Evolutionary conservation across 495 filamentous ascomycete species (phyloP).

Genomic region (Trichoderma gamsii): DNA sequence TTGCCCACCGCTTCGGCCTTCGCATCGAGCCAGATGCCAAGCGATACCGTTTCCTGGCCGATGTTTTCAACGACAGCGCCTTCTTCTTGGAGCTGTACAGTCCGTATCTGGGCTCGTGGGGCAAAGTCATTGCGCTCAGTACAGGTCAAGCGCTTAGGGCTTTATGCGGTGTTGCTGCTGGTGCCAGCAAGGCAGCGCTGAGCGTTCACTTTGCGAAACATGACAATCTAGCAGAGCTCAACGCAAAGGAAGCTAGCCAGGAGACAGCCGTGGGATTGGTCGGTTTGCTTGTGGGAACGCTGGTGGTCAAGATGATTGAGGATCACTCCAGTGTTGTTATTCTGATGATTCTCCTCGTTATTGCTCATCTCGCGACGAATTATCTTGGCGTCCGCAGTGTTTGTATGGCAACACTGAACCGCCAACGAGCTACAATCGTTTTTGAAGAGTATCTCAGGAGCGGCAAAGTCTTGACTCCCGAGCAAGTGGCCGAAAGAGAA

Average conservation of each 20-base stretch:
- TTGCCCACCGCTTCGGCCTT: slow-evolving; percentile 78
- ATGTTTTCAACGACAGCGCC: slow-evolving; percentile 87
- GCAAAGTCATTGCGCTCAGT: slow-evolving; percentile 65
- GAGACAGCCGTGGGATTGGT: slow-evolving; percentile 89
- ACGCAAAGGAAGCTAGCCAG: slow-evolving; percentile 93
- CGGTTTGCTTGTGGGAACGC: slow-evolving; percentile 79
- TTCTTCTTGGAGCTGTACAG: slow-evolving; percentile 86
- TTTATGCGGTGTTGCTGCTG: slow-evolving; percentile 84
- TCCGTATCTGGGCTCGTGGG: slow-evolving; percentile 63
- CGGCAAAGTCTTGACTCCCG: slow-evolving; percentile 53
- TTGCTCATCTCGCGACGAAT: slow-evolving; percentile 73
- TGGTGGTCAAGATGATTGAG: slow-evolving; percentile 72
- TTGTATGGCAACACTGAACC: slow-evolving; percentile 77
- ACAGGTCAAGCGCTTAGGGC: slow-evolving; percentile 70
- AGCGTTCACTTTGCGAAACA: slow-evolving; percentile 84
- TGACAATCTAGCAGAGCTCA: slow-evolving; percentile 90
- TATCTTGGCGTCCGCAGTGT: slow-evolving; percentile 81
- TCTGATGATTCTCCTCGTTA: slow-evolving; percentile 63
- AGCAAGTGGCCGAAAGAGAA: slow-evolving; percentile 59
- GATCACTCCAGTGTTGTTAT: slow-evolving; percentile 67
- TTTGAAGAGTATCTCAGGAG: slow-evolving; percentile 54
- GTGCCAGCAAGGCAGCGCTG: slow-evolving; percentile 82
- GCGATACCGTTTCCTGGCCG: slow-evolving; percentile 81
- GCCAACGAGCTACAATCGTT: slow-evolving; percentile 78
- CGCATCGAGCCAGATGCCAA: slow-evolving; percentile 94